Evolutionary conservation across 139 green algal genomes (phyloP).

Genomic region (Pleodorina starrii): DNA sequence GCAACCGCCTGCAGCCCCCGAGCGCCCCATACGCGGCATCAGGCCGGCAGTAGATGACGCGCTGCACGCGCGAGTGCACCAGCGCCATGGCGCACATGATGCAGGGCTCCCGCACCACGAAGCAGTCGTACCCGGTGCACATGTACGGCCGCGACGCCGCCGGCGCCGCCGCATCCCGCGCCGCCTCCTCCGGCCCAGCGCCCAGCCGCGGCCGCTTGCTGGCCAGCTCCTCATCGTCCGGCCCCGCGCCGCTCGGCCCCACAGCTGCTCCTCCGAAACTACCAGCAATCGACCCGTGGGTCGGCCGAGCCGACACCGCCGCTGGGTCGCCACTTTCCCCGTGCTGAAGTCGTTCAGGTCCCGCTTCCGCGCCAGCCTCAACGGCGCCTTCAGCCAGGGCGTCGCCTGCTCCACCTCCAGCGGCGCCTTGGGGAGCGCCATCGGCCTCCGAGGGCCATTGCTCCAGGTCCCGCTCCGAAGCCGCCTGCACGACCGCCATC

Average conservation of each 20-base stretch:
- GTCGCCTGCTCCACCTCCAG: too few species aligned
- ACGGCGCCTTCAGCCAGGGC: too few species aligned
- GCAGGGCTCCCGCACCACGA: constrained; percentile 92
- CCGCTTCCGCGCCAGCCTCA: too few species aligned
- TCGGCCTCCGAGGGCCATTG: constrained; percentile 70
- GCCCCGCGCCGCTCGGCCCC: too few species aligned
- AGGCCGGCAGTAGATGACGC: constrained; percentile 78
- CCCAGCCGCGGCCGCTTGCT: constrained; percentile 33
- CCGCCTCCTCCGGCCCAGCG: constrained; percentile 27
- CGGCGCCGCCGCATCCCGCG: constrained; percentile 13
- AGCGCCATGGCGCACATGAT: constrained; percentile 97
- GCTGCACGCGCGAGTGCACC: constrained; percentile 86
- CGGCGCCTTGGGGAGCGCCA: too few species aligned
- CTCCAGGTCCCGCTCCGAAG: constrained; percentile 71
- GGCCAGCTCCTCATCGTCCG: not conserved
- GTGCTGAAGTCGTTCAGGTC: too few species aligned
- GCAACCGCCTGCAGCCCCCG: constrained; percentile 70
- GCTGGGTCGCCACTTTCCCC: too few species aligned
- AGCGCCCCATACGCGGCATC: constrained; percentile 71
- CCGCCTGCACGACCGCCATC: constrained; percentile 81
- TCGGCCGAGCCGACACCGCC: too few species aligned
- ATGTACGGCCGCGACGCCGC: constrained; percentile 81
- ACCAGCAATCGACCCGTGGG: too few species aligned
- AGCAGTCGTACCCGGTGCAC: constrained; percentile 94
- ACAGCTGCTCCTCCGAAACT: too few species aligned